Percentiles rank a stretch among this genome's conserved stretches.
Conservation (phyloP, 306 rosid genomes). For the Sicyos baderoa region DNA sequence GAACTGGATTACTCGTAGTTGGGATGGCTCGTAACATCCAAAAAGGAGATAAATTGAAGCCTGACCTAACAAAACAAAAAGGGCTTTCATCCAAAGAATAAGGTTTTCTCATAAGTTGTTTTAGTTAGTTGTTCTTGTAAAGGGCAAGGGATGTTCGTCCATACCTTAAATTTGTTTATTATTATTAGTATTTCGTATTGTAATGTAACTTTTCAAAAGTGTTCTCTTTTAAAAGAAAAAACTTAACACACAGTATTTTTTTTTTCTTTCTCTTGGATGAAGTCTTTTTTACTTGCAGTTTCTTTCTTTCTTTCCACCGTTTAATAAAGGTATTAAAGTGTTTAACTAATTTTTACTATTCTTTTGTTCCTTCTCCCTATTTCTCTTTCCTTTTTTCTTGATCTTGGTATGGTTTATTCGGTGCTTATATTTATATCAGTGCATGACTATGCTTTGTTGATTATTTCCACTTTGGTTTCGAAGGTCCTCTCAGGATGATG, state of each 20-base stretch:
- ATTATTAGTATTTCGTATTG: background rate
- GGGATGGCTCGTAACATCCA: background rate
- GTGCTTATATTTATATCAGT: background rate
- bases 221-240: background rate
- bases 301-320: background rate
- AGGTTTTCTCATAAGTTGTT: background rate
- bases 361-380: constrained; percentile 5
- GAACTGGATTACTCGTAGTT: background rate
- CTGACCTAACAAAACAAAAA: background rate
- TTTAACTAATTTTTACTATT: background rate
- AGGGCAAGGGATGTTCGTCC: background rate
- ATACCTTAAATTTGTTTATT: background rate
- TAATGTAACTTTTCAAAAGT: background rate
- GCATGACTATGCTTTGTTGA: constrained; percentile 15
- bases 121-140: background rate
- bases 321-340: background rate
- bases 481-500: constrained; percentile 34
- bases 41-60: background rate
- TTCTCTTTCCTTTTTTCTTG: background rate
- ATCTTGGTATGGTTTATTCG: background rate
- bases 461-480: background rate
- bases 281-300: background rate
- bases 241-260: background rate
- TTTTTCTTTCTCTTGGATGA: background rate
- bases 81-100: background rate